Evolutionary conservation across 2,329 filamentous ascomycete species (phyloP), one percentile per base, ranked within the genome.

Genomic region (Colletotrichum viniferum): DNA sequence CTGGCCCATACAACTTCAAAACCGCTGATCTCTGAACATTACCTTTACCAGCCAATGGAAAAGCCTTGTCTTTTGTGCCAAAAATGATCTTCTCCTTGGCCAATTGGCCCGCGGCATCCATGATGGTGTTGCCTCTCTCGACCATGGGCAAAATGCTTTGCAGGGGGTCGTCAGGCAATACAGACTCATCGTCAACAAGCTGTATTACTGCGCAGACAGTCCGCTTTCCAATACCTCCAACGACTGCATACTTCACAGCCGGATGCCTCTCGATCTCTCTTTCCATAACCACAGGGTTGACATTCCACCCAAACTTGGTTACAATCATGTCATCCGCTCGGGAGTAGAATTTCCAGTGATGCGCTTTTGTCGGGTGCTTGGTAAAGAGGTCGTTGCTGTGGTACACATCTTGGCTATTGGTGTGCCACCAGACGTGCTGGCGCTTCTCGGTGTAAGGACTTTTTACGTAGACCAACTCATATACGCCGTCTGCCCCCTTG

Each of bases 101-200:
- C 5, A 81, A 38, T 0, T 86, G 84, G 86, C 87, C 89, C 2
- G 89, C 77, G 3, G 77, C 80, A 1, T 87, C 85, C 24, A 89
- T 78, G 3, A 89, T 77, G 3, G 78, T 77, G 77, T 90, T 90
- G 7, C 89, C 78, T 78, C 89, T 89, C 79, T 89, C 86, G 28
- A 87, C 87, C 65, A 86, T 88, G 4, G 84, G 86, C 68, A 90
- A 86, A 18, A 90, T 87, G 16, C 86, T 13, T 78, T 81, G 43
- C 63, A 79, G 66, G 4, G 24, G 8, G 3, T 64, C 64, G 3
- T 32, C 64, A 2, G 65, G 60, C 1, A 69, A 30, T 3, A 63
- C 10, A 5, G 78, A 68, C 60, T 83, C 81, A 1, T 82, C 60
- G 24, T 34, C 69, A 12, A 43, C 48, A 7, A 65, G 69, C 7